Conservation (phyloP, 192 early-diverging fungal genomes). For the Borealophlyctis nickersoniae region DNA sequence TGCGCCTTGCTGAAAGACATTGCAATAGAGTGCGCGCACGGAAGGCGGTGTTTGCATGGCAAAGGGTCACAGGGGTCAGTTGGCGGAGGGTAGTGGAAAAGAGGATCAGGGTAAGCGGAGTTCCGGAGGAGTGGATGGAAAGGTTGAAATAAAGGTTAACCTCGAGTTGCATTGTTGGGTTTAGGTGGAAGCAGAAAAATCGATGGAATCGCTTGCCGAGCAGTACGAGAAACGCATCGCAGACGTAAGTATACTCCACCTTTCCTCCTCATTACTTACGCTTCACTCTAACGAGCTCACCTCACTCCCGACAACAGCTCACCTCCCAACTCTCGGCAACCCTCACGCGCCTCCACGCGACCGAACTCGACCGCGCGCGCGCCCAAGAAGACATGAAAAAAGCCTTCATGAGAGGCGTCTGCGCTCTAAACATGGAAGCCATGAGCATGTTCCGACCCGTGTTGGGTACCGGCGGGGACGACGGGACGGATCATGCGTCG, state of each 20-base stretch:
- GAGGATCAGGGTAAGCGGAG: conserved; percentile 22
- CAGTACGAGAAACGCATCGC: conserved; percentile 38
- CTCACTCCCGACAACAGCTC: conserved; percentile 4
- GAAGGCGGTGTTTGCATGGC: conserved; percentile 35
- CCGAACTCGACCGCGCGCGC: conserved; percentile 21
- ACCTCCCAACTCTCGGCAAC: conserved; percentile 10
- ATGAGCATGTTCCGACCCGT: conserved; percentile 39
- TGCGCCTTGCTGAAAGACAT: conserved; percentile 20
- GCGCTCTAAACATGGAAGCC: conserved; percentile 50
- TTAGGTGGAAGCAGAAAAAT: conserved; percentile 40
- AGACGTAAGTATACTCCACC: conserved; percentile 11
- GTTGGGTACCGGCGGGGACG: not conserved
- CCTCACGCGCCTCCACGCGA: conserved; percentile 9
- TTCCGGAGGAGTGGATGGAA: not conserved
- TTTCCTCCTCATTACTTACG: not conserved
- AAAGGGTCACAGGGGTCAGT: conserved; percentile 32
- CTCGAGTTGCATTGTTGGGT: not conserved
- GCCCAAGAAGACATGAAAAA: conserved; percentile 45
- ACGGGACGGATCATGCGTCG: not conserved
- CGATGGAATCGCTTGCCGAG: conserved; percentile 24
- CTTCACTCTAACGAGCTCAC: not conserved
- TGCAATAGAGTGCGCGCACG: conserved; percentile 2
- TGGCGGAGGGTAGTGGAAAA: conserved; percentile 37
- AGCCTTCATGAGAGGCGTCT: conserved; percentile 46
- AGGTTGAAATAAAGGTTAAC: not conserved